Base-by-base conservation (phyloP, 164 flowering plant species). In the Cinnamomum micranthum region DNA sequence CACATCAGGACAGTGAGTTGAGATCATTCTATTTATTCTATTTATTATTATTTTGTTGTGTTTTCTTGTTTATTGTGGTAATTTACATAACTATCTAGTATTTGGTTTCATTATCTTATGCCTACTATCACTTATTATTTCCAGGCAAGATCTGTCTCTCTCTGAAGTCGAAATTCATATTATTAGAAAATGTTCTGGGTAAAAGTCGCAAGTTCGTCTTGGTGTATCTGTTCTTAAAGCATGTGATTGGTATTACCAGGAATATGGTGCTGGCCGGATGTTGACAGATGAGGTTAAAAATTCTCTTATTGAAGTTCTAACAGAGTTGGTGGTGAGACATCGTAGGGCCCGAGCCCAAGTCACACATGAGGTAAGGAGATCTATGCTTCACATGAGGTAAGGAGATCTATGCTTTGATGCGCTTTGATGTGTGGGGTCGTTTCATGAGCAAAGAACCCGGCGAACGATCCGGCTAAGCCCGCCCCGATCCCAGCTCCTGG, bases 321-420 rank as follows among this genome's bases (percentile, higher is more conserved):
- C 91, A 6, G 91, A 91, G 76, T 2, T 95, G 60, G 98, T 95
- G 2, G 98, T 93, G 81, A 88, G 96, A 82, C 99, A 95, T 81
- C 86, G 85, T 1, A 81, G 75, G 76, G 97, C 97, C 64, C 85
- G 98, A 20, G 91, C 97, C 60, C 91, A 91, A n/a, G 97, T 93
- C 25, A 90, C 97, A 15, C 96, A 95, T 28, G 76, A 73, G 76
- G 76, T 66, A 15, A 51, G 19, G 7, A 33, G 19, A 23, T 19
- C 13, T 69, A n/a, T n/a, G n/a, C n/a, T n/a, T n/a, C 97, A 15
- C 96, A 95, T 28, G 76, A 73, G 76, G 76, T 66, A 15, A 51
- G 19, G 7, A 33, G 19, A 24, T 20, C 14, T 69, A 22, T 69
- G 23, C 52, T 50, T 31, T 35, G n/a, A 35, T 73, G 68, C 35